Base-by-base conservation (phyloP, 2,329 filamentous ascomycete species). In the Anisogramma anomala region DNA sequence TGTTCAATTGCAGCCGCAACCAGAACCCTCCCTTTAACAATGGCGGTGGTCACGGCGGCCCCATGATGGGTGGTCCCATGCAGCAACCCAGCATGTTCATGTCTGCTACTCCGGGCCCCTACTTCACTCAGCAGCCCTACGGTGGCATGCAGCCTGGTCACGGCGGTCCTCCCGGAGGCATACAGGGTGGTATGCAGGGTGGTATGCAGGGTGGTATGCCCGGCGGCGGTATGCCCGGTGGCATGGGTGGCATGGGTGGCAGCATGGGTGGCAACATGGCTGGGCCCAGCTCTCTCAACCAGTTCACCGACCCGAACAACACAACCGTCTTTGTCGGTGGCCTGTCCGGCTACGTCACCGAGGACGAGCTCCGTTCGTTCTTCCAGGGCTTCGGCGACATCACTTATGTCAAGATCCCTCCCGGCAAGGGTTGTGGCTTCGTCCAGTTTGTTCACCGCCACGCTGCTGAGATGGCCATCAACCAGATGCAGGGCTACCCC, bases 321-420 rank as follows among this genome's bases (percentile, higher is more conserved):
- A 98, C 91, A 14, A 98, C 91, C 15, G 91, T 98, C 49, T 98
- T 98, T 56, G 91, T 98, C 41, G 91, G 91, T 51, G 91, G 91
- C 40, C 78, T 98, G 4, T 95, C 88, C 27, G 91, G 91, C 51
- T 98, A 98, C 57, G 91, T 98, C 48, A 98, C 91, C 35, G 91
- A 98, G 69, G 91, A 98, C 56, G 91, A 98, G 71, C 82, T 98
- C n/a, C 86, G 91, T 49, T 95, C 88, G 0, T 98, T 98, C 76
- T 98, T 98, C 81, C 91, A 98, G 65, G 91, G 91, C 54, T 98
- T 98, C 50, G 91, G 91, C 47, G 91, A 98, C 63, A 98, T 98
- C 59, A 98, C 91, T 55, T 98, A 98, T 62, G 91, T 98, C 69
- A 98, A 98, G 79, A 98, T 98, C 45, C 91, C 91, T 40, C 89